Percentiles rank a stretch among this genome's conserved stretches.
phyloP scores from a whole-genome alignment of 1,284 basidiomycete genomes.

The Coniophora puteana region DNA sequence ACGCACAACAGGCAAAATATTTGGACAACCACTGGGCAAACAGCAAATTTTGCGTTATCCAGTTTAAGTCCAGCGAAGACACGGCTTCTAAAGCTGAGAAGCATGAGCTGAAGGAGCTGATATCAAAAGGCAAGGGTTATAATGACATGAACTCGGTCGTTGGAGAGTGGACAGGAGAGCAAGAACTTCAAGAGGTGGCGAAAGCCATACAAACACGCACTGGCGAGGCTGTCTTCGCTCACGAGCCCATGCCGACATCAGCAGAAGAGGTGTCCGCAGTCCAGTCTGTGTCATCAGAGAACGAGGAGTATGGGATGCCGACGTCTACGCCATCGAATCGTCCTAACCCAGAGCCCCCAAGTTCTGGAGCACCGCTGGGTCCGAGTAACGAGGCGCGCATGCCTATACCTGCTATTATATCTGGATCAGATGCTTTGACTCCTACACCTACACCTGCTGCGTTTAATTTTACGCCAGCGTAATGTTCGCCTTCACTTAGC shows the following conservation, averaged over 20 bases:
- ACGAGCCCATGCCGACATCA: slow-evolving; percentile 14
- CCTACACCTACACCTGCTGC: slow-evolving; percentile 43
- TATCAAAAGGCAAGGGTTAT: slow-evolving; percentile 66
- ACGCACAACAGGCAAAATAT: slow-evolving; percentile 50
- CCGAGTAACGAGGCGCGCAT: slow-evolving; percentile 33
- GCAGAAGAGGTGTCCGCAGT: slow-evolving; percentile 7
- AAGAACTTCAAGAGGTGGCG: slow-evolving; percentile 58
- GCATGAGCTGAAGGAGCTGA: slow-evolving; percentile 48
- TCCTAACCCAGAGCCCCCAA: slow-evolving; percentile 36
- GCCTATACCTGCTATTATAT: slow-evolving; percentile 35
- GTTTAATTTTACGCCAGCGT: not conserved
- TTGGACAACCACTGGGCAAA: slow-evolving; percentile 78
- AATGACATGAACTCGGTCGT: slow-evolving; percentile 58
- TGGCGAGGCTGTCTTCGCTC: slow-evolving; percentile 6
- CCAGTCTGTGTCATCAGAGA: not conserved
- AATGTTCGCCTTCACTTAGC: not conserved
- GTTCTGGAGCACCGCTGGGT: slow-evolving; percentile 33
- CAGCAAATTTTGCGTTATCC: slow-evolving; percentile 89
- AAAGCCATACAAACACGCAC: slow-evolving; percentile 47
- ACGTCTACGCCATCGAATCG: slow-evolving; percentile 33
- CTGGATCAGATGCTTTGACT: slow-evolving; percentile 39
- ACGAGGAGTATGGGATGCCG: slow-evolving; percentile 1
- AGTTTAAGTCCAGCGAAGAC: slow-evolving; percentile 68
- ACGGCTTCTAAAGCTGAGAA: slow-evolving; percentile 54
- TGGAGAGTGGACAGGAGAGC: slow-evolving; percentile 55